Evolutionary conservation across 2,329 filamentous ascomycete species (phyloP), one percentile per base, ranked within the genome.

Genomic region (Trichoderma aggressivum): DNA sequence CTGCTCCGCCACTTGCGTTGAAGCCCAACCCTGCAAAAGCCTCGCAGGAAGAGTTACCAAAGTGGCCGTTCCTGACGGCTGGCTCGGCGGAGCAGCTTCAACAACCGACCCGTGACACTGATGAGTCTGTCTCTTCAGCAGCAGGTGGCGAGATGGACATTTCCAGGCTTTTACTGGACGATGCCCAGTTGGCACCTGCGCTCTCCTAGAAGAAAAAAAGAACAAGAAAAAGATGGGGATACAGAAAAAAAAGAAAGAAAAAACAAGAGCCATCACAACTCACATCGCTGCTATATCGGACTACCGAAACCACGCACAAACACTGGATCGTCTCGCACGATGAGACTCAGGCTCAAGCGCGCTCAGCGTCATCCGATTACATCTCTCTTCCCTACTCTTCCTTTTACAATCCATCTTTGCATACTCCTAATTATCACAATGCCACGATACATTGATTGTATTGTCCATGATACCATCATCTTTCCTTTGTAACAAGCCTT

Each of bases 141-240:
- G 78, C 83, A 60, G 82, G 82, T 4, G 84, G 86, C 18, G 88
- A 89, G 76, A 90, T 90, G 88, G 88, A 88, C 65, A 89, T 90
- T 59, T 88, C 87, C 18, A 84, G 88, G 14, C 81, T 90, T 2
- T 78, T 90, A 3, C 81, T 90, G n/a, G 87, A 89, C 67, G 87
- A 89, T 73, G 79, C 80, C 5, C 81, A 81, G 71, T 70, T 78
- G 3, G 70, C 50, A 14, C 18, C 47, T 12, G 14, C 11, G 1
- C 7, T 53, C 8, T n/a, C 30, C 56, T 39, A 50, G 30, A 65
- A 18, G 4, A 53, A 30, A n/a, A 21, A 26, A 14, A 12, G 8
- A 7, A 2, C 16, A 32, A 43, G 36, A 39, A 43, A 43, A 39
- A 18, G 5, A 39, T n/a, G n/a, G n/a, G n/a, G n/a, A n/a, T n/a